Evolutionary conservation across 1,139 yeast genomes (phyloP).

Genomic region (Sugiyamaella neomexicana): DNA sequence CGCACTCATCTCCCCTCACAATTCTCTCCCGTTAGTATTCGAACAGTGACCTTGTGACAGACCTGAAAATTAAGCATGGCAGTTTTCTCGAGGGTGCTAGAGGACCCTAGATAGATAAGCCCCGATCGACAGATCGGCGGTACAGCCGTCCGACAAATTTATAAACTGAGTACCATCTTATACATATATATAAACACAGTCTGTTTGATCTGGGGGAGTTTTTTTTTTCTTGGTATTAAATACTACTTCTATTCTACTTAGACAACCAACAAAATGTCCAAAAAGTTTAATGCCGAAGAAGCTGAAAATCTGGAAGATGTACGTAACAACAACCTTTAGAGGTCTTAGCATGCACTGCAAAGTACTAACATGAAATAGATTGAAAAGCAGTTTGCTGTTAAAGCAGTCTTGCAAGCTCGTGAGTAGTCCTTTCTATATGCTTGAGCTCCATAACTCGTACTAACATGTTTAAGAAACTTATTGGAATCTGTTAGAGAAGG

Average conservation of each 20-base stretch:
- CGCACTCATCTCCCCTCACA: too few species aligned
- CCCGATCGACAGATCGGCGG: neutral
- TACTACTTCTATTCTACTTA: too few species aligned
- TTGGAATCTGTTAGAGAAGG: constrained; percentile 73
- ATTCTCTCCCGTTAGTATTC: too few species aligned
- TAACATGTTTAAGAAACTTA: constrained; percentile 59
- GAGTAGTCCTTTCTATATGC: constrained; percentile 16
- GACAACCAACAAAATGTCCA: constrained; percentile 24
- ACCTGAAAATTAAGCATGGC: too few species aligned
- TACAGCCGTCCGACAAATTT: constrained; percentile 10
- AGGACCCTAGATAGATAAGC: neutral
- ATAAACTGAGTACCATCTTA: neutral
- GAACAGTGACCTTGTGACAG: too few species aligned
- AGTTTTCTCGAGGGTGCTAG: constrained; percentile 2
- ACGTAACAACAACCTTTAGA: constrained; percentile 15
- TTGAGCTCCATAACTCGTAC: neutral
- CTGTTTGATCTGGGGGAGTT: neutral
- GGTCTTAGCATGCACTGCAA: neutral
- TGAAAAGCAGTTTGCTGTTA: constrained; percentile 96
- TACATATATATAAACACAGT: neutral
- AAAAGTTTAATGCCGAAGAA: constrained; percentile 51
- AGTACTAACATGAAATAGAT: constrained; percentile 41
- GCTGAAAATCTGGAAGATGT: constrained; percentile 63
- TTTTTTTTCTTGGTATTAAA: too few species aligned
- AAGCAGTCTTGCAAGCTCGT: constrained; percentile 88